These are phyloP conservation scores for Fragilaria crotonensis DNA, from an alignment of 108 stramenopile genomes.

Conservation along the genomic window DNA sequence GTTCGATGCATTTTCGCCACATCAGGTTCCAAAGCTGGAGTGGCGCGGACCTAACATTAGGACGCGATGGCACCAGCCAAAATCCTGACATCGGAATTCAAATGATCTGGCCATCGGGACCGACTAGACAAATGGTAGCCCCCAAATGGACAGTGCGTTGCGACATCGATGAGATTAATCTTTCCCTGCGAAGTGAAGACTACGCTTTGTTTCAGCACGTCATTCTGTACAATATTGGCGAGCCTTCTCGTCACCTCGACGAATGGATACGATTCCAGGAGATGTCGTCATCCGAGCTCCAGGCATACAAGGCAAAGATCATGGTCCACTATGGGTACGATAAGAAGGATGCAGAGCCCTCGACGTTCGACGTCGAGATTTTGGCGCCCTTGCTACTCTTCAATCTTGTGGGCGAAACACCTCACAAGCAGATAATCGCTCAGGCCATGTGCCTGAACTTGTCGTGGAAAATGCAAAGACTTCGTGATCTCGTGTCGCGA, in stretches of 20 bases:
- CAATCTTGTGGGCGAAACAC: constrained; percentile 4
- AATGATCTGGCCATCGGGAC: constrained; percentile 60
- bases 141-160: constrained; percentile 66
- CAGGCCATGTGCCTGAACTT: constrained; percentile 25
- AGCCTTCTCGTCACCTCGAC: constrained; percentile 51
- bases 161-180: constrained; percentile 26
- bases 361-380: constrained; percentile 44
- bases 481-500: constrained; percentile 22
- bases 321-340: constrained; percentile 71
- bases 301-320: constrained; percentile 26
- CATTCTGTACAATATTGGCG: constrained; percentile 52
- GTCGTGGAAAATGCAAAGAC: constrained; percentile 35
- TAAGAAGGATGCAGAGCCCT: constrained; percentile 63
- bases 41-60: constrained; percentile 21
- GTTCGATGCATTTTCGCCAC: constrained; percentile 14
- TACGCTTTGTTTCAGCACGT: constrained; percentile 59
- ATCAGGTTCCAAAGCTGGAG: constrained; percentile 29
- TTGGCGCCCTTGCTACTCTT: constrained; percentile 18
- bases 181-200: constrained; percentile 36
- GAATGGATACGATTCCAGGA: constrained; percentile 53
- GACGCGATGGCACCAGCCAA: neutral
- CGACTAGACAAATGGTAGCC: constrained; percentile 29
- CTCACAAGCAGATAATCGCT: constrained; percentile 6
- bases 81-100: constrained; percentile 14
- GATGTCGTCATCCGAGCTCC: constrained; percentile 15